These are phyloP conservation scores for Phytophthora crassamura DNA, from an alignment of 352 stramenopile species.

Conservation along the genomic window DNA sequence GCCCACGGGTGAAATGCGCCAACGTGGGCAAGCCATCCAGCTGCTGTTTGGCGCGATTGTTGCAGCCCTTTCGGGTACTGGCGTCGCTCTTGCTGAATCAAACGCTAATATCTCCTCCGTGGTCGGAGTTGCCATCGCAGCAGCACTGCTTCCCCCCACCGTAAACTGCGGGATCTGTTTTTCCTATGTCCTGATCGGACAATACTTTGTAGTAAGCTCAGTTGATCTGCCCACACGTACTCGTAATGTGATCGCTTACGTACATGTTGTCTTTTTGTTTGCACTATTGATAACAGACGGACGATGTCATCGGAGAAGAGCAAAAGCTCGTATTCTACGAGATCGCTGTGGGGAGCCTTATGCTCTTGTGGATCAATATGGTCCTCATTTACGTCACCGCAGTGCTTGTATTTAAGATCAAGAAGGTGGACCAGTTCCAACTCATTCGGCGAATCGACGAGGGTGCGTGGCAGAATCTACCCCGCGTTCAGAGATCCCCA, in stretches of 20 bases:
- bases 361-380: slow-evolving; percentile 90
- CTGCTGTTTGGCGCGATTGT: slow-evolving; percentile 85
- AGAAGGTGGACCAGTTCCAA: slow-evolving; percentile 87
- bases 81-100: slow-evolving; percentile 82
- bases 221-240: not conserved
- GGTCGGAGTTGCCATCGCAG: slow-evolving; percentile 89
- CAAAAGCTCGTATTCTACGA: slow-evolving; percentile 89
- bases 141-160: slow-evolving; percentile 79
- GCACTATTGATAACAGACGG: slow-evolving; percentile 34
- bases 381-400: slow-evolving; percentile 90
- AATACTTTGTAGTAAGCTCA: slow-evolving; percentile 78
- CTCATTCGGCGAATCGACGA: slow-evolving; percentile 82
- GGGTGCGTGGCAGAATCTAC: slow-evolving; percentile 80
- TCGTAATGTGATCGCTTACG: not conserved
- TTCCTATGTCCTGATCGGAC: slow-evolving; percentile 86
- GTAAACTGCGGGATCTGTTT: slow-evolving; percentile 91
- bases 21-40: slow-evolving; percentile 77
- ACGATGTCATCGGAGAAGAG: slow-evolving; percentile 82
- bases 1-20: slow-evolving; percentile 86
- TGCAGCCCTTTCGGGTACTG: slow-evolving; percentile 75
- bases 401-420: slow-evolving; percentile 91
- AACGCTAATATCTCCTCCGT: slow-evolving; percentile 91
- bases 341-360: slow-evolving; percentile 81
- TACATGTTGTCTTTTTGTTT: not conserved
- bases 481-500: slow-evolving; percentile 71